Evolutionary conservation across 2,329 filamentous ascomycete genomes (phyloP), one percentile per base, ranked within the genome.

Genomic region (Tolypocladium pustulatum): DNA sequence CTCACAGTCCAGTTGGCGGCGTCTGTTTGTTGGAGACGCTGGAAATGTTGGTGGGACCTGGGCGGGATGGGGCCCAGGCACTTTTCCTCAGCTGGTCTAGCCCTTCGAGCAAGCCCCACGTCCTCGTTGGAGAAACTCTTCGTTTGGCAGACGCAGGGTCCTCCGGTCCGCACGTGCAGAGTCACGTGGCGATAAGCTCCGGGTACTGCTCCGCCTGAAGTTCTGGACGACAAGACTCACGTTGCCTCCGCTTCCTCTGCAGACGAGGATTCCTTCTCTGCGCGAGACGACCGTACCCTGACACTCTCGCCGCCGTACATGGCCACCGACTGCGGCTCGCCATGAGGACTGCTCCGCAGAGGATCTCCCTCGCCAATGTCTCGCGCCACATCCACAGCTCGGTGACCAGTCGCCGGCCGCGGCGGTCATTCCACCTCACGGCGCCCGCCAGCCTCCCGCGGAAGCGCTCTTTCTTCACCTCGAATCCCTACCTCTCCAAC

Each of bases 391-490:
- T 73, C 52, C 66, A 70, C 59, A 65, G 66, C 61, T 65, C 62
- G 54, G 62, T 68, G 52, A 57, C 63, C 20, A 64, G 63, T 22
- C 65, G 65, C 43, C 64, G 68, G 27, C 67, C 68, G 36, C 63
- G 65, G 36, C 72, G 74, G 34, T 66, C 67, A 58, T 79, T 83
- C 62, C 80, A 82, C 70, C 70, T 78, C 61, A 78, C 76, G 46
- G 69, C 75, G 2, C 58, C 75, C 1, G 66, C 72, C 10, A 67
- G 69, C 55, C 64, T 77, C n/a, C 81, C 83, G 13, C 79, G 81
- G 59, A 83, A 81, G 63, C 81, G 82, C 61, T 76, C 73, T 66
- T 88, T 88, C 71, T 89, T 87, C 71, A 87, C 85, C 15, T 87
- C 85, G 30, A 87, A 84, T 65, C 76, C 82, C 2, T 76, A 78